phyloP scores from a whole-genome alignment of 495 filamentous ascomycete genomes.

The Annulohypoxylon stygium region DNA sequence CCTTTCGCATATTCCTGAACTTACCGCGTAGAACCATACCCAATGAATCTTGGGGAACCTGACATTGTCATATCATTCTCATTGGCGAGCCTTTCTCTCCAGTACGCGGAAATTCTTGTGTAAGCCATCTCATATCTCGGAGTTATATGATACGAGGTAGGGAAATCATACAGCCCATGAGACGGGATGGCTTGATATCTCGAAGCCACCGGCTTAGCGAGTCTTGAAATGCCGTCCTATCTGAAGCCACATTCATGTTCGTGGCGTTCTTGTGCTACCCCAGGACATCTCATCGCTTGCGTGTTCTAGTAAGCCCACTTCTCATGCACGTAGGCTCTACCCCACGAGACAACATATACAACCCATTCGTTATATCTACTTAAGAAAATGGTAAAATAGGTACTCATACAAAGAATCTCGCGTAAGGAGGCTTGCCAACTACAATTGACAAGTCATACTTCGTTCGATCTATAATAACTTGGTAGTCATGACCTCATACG shows the following conservation, averaged over 20 bases:
- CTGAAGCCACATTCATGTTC: conserved; percentile 8
- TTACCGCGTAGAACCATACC: background rate
- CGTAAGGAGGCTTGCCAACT: background rate
- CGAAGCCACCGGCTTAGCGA: background rate
- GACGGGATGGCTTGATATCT: background rate
- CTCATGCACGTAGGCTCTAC: background rate
- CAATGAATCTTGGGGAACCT: background rate
- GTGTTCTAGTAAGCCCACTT: background rate
- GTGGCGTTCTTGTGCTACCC: background rate
- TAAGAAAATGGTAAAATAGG: background rate
- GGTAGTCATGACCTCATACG: background rate
- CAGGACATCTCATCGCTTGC: conserved; percentile 1
- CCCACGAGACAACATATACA: too few relatives aligned
- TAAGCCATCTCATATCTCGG: background rate
- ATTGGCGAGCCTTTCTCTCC: background rate
- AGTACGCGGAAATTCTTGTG: background rate
- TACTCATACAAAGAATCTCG: background rate
- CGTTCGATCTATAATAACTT: background rate
- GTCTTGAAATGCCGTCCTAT: background rate
- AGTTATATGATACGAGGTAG: background rate
- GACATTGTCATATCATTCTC: background rate
- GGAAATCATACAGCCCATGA: background rate
- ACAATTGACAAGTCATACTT: background rate
- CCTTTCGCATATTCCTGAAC: background rate
- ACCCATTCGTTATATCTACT: background rate